These are phyloP conservation scores for Wolfiporia cocos DNA, from an alignment of 1,284 basidiomycete genomes.

Conservation along the genomic window DNA sequence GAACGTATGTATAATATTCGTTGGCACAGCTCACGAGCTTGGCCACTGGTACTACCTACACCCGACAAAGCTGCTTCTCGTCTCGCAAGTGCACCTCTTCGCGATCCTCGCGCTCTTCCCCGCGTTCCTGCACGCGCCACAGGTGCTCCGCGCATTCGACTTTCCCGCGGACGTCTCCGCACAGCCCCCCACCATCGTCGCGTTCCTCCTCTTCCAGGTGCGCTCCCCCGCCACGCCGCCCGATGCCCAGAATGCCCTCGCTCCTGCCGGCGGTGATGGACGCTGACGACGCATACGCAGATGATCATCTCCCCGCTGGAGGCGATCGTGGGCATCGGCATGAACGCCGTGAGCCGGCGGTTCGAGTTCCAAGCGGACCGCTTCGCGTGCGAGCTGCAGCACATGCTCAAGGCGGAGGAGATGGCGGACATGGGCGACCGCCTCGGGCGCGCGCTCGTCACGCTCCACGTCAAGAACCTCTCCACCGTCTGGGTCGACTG, in stretches of 20 bases:
- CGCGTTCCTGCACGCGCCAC: conserved; percentile 84
- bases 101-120: conserved; percentile 86
- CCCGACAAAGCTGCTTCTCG: conserved; percentile 81
- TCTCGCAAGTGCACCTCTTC: conserved; percentile 86
- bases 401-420: conserved; percentile 34
- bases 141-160: conserved; percentile 83
- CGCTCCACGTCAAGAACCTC: conserved; percentile 86
- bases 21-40: conserved; percentile 78
- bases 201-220: conserved; percentile 84
- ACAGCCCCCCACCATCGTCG: conserved; percentile 78
- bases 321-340: conserved; percentile 66
- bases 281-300: no score
- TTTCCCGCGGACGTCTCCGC: conserved; percentile 67
- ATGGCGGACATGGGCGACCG: conserved; percentile 78
- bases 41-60: conserved; percentile 94
- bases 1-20: neutral
- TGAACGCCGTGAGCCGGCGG: conserved; percentile 77
- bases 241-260: no score
- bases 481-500: conserved; percentile 90
- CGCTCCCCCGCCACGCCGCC: no score
- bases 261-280: no score
- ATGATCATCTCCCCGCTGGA: conserved; percentile 84
- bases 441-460: conserved; percentile 73
- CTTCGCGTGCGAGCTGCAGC: conserved; percentile 69
- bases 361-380: conserved; percentile 91